Conservation (phyloP, 1,284 basidiomycete species). For the Xerocomus minutiporus region DNA sequence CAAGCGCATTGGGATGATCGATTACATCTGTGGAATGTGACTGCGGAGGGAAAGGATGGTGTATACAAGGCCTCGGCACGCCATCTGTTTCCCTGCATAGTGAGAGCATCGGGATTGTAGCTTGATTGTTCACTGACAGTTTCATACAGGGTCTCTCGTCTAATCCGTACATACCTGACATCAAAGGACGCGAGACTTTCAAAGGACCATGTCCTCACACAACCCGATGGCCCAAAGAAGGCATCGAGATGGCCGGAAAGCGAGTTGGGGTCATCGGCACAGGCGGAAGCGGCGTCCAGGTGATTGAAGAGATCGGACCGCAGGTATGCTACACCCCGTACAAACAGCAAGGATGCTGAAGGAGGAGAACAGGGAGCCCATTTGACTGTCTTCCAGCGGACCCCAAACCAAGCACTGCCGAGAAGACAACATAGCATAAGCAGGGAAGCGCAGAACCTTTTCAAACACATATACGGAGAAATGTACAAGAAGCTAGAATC, state of each 20-base stretch:
- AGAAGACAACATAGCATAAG: conserved; percentile 11
- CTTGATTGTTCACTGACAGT: neutral
- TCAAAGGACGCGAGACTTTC: conserved; percentile 15
- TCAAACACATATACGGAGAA: conserved; percentile 15
- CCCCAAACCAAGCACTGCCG: conserved; percentile 16
- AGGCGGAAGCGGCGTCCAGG: conserved; percentile 13
- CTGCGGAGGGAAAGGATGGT: conserved; percentile 5
- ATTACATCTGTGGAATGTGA: conserved; percentile 14
- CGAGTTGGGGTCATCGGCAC: conserved; percentile 16
- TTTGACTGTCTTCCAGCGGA: conserved; percentile 19
- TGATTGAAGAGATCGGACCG: conserved; percentile 15
- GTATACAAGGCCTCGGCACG: conserved; percentile 4
- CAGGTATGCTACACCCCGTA: conserved; percentile 3
- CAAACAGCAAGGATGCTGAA: neutral
- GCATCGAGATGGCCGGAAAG: conserved; percentile 5
- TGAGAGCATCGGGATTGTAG: neutral
- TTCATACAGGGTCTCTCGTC: conserved; percentile 9
- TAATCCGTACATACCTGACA: conserved; percentile 11
- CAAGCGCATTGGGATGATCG: conserved; percentile 16
- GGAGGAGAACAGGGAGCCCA: conserved; percentile 5
- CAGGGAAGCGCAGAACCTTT: conserved; percentile 9
- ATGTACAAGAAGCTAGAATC: conserved; percentile 5
- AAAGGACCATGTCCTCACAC: conserved; percentile 10
- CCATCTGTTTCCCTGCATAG: conserved; percentile 13
- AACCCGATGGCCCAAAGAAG: conserved; percentile 12